A percentile compares a stretch with the other conserved stretches of the same genome.
Conservation (phyloP, 495 filamentous ascomycete genomes). For the Penicillium roqueforti region DNA sequence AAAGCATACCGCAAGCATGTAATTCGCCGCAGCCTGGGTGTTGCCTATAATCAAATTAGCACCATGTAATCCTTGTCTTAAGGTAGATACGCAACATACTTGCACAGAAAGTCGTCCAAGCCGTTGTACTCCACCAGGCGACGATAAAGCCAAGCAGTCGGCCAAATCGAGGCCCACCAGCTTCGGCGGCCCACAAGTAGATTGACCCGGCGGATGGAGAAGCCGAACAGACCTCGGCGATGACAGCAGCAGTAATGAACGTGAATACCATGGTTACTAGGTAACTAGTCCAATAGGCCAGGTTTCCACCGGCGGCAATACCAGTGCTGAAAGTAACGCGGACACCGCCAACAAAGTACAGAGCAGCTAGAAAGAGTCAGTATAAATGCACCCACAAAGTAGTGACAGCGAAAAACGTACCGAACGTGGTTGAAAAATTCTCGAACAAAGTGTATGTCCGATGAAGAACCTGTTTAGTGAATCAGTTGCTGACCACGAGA, state of each 20-base stretch:
- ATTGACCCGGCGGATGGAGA: slow-evolving; percentile 54
- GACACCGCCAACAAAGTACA: slow-evolving; percentile 55
- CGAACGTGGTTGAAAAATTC: slow-evolving; percentile 54
- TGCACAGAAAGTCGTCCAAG: slow-evolving; percentile 55
- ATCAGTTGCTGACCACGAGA: slow-evolving; percentile 6
- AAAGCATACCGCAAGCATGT: slow-evolving; percentile 47
- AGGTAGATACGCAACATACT: slow-evolving; percentile 16
- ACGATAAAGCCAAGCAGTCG: slow-evolving; percentile 52
- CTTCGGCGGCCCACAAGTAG: slow-evolving; percentile 55
- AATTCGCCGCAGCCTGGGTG: slow-evolving; percentile 51
- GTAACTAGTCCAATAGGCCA: slow-evolving; percentile 58
- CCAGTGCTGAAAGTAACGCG: slow-evolving; percentile 54
- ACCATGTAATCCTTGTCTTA: background rate
- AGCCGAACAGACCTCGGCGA: slow-evolving; percentile 54
- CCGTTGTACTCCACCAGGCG: slow-evolving; percentile 58
- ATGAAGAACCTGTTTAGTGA: slow-evolving; percentile 37
- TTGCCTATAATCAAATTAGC: slow-evolving; percentile 29
- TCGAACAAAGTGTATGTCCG: slow-evolving; percentile 48
- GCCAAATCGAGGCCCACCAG: slow-evolving; percentile 50
- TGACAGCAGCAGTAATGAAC: slow-evolving; percentile 53
- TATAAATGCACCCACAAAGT: background rate
- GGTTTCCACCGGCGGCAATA: slow-evolving; percentile 52
- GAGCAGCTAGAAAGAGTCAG: slow-evolving; percentile 36
- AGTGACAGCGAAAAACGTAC: slow-evolving; percentile 24
- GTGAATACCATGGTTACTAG: slow-evolving; percentile 53